Evolutionary conservation across 2,329 filamentous ascomycete species (phyloP), one percentile per base, ranked within the genome.

Genomic region (Aureobasidium leucospermi): DNA sequence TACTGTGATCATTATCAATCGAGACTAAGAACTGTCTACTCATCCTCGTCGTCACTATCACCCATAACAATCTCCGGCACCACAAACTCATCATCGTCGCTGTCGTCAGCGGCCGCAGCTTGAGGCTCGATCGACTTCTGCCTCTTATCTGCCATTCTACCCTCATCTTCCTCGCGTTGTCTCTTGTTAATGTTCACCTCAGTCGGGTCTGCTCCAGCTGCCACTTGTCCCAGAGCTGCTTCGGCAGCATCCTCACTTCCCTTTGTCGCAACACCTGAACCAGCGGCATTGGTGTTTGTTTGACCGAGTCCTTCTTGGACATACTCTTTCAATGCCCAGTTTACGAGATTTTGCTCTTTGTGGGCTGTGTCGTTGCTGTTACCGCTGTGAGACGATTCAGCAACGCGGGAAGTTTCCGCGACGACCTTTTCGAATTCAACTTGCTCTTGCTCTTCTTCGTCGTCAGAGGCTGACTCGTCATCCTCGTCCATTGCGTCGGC

Each of bases 21-120:
- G 23, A 23, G 13, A 9, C 34, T 36, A 13, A 36, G 5, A 8
- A 13, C 3, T 4, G 13, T 19, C 23, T 61, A 61, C n/a, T 67
- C 65, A 34, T 66, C 65, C 34, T 70, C 69, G 10, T 67, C 65
- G 42, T 68, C 66, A 23, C 63, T 65, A 31, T 66, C 64, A 60
- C 70, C 68, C 65, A 71, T 68, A 28, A 66, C 68, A 32, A 73
- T 60, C 15, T 66, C 63, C 7, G 72, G 72, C 58, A 74, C 68
- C 43, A 71, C 71, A 58, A 73, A 70, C 38, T 73, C 70, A 53
- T 70, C 70, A 8, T 67, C 70, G 61, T 71, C 69, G 19, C 55
- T 58, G 45, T 66, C 66, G 19, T 62, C 62, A n/a, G 39, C 23
- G 23, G 23, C 61, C 32, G 61, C 58, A n/a, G 15, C 39, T 29